These are phyloP conservation scores for Danielia reshetovae DNA, from an alignment of 805 yeast species.

Conservation along the genomic window DNA sequence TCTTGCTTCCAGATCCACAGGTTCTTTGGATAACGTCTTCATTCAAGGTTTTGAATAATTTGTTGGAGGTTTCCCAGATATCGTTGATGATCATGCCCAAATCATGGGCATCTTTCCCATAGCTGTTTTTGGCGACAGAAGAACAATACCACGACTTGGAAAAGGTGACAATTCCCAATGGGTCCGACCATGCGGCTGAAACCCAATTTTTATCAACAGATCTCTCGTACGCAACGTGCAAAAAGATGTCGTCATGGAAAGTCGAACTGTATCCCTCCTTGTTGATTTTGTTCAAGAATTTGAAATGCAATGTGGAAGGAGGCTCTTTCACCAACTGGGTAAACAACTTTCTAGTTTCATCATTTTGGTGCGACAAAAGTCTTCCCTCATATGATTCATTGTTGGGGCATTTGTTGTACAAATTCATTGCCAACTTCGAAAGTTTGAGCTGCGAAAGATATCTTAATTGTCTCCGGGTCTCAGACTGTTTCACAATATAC, in stretches of 20 bases:
- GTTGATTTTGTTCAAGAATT: conserved; percentile 23
- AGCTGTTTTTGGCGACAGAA: conserved; percentile 13
- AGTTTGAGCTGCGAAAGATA: conserved; percentile 33
- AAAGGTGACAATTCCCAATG: conserved; percentile 60
- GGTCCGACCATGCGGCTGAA: conserved; percentile 86
- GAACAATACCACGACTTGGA: conserved; percentile 62
- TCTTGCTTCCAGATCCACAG: conserved; percentile 45
- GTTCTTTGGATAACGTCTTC: conserved; percentile 30
- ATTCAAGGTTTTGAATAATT: conserved; percentile 34
- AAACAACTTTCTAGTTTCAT: conserved; percentile 15
- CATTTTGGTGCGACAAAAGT: conserved; percentile 3
- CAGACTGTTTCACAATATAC: conserved; percentile 20
- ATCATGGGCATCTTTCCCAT: conserved; percentile 19
- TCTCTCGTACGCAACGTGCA: conserved; percentile 83
- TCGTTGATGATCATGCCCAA: conserved; percentile 55
- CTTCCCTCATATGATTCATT: conserved; percentile 5
- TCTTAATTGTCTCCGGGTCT: conserved; percentile 15
- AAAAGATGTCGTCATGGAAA: conserved; percentile 60
- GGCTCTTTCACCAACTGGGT: conserved; percentile 36
- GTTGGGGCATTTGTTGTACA: conserved; percentile 57
- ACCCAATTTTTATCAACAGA: conserved; percentile 82
- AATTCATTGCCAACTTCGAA: conserved; percentile 44
- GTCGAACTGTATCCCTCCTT: conserved; percentile 19
- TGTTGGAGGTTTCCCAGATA: conserved; percentile 58
- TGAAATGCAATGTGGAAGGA: conserved; percentile 34